Conservation (phyloP, 805 yeast species). For the Nadsonia fulvescens region DNA sequence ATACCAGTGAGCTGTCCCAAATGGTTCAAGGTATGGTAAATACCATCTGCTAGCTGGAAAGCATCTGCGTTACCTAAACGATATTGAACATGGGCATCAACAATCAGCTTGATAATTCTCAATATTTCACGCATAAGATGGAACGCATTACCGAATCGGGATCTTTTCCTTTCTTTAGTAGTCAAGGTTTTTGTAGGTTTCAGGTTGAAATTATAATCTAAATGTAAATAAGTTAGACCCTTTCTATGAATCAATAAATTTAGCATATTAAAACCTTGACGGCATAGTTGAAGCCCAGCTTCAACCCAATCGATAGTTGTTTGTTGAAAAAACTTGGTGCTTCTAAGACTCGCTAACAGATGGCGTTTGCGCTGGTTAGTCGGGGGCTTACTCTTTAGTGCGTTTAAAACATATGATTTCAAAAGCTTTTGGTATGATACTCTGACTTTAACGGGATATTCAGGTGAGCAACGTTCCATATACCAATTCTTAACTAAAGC, state of each 20-base stretch:
- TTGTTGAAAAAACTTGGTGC: slow-evolving; percentile 78
- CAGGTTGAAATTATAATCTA: slow-evolving; percentile 87
- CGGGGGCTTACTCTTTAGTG: slow-evolving; percentile 32
- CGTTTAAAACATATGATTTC: slow-evolving; percentile 55
- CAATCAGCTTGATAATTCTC: slow-evolving; percentile 65
- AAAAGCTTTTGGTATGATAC: slow-evolving; percentile 82
- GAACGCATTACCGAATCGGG: slow-evolving; percentile 92
- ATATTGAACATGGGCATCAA: slow-evolving; percentile 86
- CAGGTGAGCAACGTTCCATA: slow-evolving; percentile 39
- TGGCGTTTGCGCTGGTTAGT: slow-evolving; percentile 33
- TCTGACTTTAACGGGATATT: slow-evolving; percentile 55
- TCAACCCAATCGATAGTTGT: slow-evolving; percentile 96
- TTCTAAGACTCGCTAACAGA: slow-evolving; percentile 45
- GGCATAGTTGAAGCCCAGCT: slow-evolving; percentile 86
- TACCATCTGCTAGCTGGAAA: slow-evolving; percentile 86
- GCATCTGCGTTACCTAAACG: slow-evolving; percentile 84
- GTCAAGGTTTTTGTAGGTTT: slow-evolving; percentile 93
- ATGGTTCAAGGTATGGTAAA: slow-evolving; percentile 79
- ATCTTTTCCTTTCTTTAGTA: slow-evolving; percentile 88
- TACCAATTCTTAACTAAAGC: slow-evolving; percentile 74
- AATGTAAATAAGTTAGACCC: slow-evolving; percentile 79
- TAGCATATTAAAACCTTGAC: slow-evolving; percentile 88
- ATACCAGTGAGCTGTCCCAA: slow-evolving; percentile 93
- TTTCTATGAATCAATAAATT: slow-evolving; percentile 76
- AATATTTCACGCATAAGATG: slow-evolving; percentile 82